Evolutionary conservation across 164 flowering plant species (phyloP), one percentile per base, ranked within the genome.

Genomic region (Kalanchoe fedtschenkoi): DNA sequence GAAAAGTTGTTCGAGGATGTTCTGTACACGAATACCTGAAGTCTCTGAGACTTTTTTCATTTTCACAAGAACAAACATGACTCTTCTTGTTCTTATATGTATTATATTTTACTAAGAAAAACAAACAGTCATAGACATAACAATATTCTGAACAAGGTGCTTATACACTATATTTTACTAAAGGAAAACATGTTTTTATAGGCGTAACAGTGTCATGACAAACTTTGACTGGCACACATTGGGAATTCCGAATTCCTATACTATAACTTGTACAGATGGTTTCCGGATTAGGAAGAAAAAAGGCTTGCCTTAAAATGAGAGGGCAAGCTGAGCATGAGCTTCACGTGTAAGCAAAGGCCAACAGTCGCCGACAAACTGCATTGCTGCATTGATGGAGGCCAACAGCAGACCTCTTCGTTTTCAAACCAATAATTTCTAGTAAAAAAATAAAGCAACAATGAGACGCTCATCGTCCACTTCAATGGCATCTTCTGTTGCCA

Each of bases 321-420:
- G 73, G 95, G 96, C 61, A 91, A 69, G 71, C 87, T 81, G 46
- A 85, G 80, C 84, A 84, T 69, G 53, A 92, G 85, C 66, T 89
- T 92, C 61, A 83, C 86, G 14, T 87, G 76, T 42, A 92, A 54
- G 73, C 91, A 89, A 62, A 92, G 82, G 51, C 98, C 96, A 74
- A 92, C 89, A 29, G 83, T 73, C 5, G 86, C 80, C 28, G 93
- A 95, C 93, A 87, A 86, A 72, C 82, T 83, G 71, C 98, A 89
- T 74, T 87, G 91, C 58, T 78, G 83, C 51, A 92, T 88, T 2
- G 98, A 89, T 11, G 96, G 98, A 42, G 96, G 26, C 89, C 83
- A 76, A 68, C 42, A 65, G 17, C 13, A 46, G 8, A 21, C 4
- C 39, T 35, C 22, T 43, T 28, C 34, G n/a, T 44, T 11, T 34